Base-by-base conservation (phyloP, 192 early-diverging fungal genomes). In the Podila verticillata region DNA sequence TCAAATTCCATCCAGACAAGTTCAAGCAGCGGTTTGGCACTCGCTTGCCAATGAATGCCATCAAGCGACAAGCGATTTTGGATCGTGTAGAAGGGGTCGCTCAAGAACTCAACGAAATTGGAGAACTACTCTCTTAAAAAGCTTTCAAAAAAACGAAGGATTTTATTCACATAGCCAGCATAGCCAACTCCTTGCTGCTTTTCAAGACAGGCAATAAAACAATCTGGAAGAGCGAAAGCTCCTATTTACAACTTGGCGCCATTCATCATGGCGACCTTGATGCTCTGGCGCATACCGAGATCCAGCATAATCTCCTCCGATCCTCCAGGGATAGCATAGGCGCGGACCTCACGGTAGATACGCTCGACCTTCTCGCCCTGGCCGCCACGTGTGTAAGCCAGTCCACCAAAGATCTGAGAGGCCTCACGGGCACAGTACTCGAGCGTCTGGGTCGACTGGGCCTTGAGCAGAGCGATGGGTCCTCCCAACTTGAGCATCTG, bases 221-320 rank as follows among this genome's bases (percentile, higher is more conserved):
- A 31, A 26, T 10, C 12, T 44, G 39, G 39, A 7, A 44, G 1
- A 44, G 2, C 17, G 39, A 2, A 15, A 15, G 4, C 17, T 44
- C 13, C 12, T 34, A 26, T 68, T 64, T 72, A 80, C 60, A 80
- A 36, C 61, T 80, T 80, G 77, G 77, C 77, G 20, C 77, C 77
- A 32, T 80, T 72, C 77, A 80, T 64, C 34, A 60, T 47, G 13
- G 60, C 31, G n/a, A 94, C 92, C 83, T 96, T 96, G 28, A 94
- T 73, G 34, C 86, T 82, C 82, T 96, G 95, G 61, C 94, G 81
- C 36, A 95, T 88, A 47, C 95, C 95, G 15, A 96, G 77, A 72
- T 96, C 95, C 58, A 95, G 77, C 95, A 96, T 96, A 75, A 95
- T 96, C 67, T 96, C 93, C 82, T 95, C 95, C 36, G 89, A 91